Evolutionary conservation across 345 rosid genomes (phyloP).

Genomic region (Citropsis articulata): DNA sequence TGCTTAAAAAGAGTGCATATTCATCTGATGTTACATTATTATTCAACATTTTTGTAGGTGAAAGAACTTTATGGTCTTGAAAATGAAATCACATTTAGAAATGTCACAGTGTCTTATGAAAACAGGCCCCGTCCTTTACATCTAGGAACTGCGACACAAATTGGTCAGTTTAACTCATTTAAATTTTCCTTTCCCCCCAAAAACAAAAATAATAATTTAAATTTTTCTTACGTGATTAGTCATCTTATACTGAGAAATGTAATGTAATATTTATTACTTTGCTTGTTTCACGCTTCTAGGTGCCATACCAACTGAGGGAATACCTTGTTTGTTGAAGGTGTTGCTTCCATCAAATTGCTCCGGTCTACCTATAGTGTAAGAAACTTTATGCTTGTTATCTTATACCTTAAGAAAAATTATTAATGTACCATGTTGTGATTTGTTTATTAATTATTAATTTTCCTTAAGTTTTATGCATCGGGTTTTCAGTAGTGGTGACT

Average conservation of each 20-base stretch:
- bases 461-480: neutral
- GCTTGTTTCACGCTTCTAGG: constrained; percentile 39
- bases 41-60: constrained; percentile 45
- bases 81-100: constrained; percentile 66
- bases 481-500: neutral
- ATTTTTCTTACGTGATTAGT: constrained; percentile 10
- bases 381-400: neutral
- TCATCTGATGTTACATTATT: neutral
- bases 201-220: neutral
- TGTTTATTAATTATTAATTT: neutral
- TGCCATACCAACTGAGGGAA: constrained; percentile 91
- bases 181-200: neutral
- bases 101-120: constrained; percentile 67
- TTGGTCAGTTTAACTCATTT: constrained; percentile 50
- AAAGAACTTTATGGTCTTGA: constrained; percentile 94
- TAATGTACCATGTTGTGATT: neutral
- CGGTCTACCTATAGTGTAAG: constrained; percentile 81
- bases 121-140: constrained; percentile 80
- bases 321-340: constrained; percentile 92
- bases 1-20: neutral
- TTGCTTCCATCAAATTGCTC: constrained; percentile 82
- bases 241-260: neutral
- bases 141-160: constrained; percentile 95
- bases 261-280: constrained; percentile 7
- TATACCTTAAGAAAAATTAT: constrained; percentile 3